phyloP scores from a whole-genome alignment of 2,329 filamentous ascomycete species.

The Fusarium newnesense region DNA sequence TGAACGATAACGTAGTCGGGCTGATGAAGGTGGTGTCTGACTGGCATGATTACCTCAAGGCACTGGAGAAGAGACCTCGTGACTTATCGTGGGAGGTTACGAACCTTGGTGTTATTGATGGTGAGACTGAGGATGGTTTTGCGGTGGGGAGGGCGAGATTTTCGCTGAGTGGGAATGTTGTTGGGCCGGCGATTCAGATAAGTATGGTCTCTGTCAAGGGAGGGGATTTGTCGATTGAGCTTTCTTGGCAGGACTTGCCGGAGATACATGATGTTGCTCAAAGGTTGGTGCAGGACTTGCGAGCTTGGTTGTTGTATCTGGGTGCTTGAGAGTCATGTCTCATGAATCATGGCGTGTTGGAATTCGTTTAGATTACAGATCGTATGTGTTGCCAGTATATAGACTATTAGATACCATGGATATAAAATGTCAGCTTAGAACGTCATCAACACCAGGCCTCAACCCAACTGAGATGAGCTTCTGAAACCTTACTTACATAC shows the following conservation, averaged over 20 bases:
- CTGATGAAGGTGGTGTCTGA: conserved; percentile 3
- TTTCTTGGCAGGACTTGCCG: conserved; percentile 5
- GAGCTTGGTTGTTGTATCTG: not conserved
- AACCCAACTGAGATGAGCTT: too few species aligned
- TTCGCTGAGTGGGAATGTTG: not conserved
- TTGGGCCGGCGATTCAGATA: conserved; percentile 2
- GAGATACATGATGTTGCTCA: not conserved
- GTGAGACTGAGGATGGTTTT: not conserved
- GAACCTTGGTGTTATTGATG: conserved; percentile 3
- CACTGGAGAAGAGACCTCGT: not conserved
- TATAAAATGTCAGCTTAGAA: rapidly evolving
- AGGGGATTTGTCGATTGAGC: not conserved
- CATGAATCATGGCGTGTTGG: rapidly evolving
- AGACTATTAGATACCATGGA: too few species aligned
- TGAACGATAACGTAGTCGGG: not conserved
- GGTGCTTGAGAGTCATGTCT: not conserved
- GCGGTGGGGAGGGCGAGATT: not conserved
- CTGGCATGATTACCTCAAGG: conserved; percentile 4
- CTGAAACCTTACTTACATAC: rapidly evolving
- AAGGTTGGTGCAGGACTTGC: not conserved
- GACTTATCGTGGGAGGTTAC: conserved; percentile 7
- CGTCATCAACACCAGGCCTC: rapidly evolving
- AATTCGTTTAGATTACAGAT: too few species aligned
- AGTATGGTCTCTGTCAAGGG: not conserved
- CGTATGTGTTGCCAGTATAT: too few species aligned